A percentile compares a stretch with the other conserved stretches of the same genome.
phyloP scores from a whole-genome alignment of 2,329 filamentous ascomycete species.

The Fusarium solani-melongenae region DNA sequence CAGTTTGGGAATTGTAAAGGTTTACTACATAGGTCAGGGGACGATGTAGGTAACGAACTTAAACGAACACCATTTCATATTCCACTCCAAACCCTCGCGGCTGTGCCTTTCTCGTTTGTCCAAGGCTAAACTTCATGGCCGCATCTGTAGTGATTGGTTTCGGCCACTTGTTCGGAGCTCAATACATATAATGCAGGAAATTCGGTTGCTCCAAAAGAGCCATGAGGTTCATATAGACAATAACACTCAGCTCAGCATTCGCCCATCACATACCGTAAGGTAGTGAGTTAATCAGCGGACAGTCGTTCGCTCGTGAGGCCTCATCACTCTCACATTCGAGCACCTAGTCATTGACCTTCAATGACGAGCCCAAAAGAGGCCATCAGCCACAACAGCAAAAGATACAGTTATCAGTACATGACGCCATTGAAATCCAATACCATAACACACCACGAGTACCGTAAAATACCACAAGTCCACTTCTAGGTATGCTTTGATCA shows the following conservation, averaged over 20 bases:
- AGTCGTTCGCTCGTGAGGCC: neutral
- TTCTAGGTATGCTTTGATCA: neutral
- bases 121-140: neutral
- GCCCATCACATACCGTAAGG: neutral
- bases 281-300: neutral
- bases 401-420: no score
- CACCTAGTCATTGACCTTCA: neutral
- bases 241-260: neutral
- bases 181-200: neutral
- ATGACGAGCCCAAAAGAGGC: no score
- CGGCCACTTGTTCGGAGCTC: neutral
- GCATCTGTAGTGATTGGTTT: neutral
- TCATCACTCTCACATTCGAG: neutral
- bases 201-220: neutral
- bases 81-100: neutral
- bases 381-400: no score
- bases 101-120: neutral
- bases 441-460: no score
- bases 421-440: no score
- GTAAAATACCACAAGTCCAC: no score
- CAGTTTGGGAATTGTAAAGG: neutral
- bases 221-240: neutral
- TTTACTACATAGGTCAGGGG: neutral
- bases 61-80: neutral
- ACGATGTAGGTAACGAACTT: neutral